These are phyloP conservation scores for Panicum miliaceum DNA, from an alignment of 176 grass and related monocot species.

Conservation along the genomic window DNA sequence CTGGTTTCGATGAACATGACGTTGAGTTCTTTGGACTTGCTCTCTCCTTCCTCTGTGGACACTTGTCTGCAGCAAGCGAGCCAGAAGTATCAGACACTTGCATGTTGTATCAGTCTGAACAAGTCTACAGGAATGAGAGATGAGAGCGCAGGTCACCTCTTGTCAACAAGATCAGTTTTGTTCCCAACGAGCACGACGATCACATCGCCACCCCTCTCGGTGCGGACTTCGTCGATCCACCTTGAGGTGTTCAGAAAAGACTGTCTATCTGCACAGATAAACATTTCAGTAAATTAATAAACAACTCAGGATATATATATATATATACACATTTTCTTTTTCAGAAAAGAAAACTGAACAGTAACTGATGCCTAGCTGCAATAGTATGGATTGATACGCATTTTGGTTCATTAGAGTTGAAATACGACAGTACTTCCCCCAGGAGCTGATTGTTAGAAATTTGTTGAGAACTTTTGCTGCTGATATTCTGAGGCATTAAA, in stretches of 20 bases:
- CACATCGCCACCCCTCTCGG: constrained; percentile 37
- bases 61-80: constrained; percentile 11
- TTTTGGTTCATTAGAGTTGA: background rate
- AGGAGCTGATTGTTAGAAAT: background rate
- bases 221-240: constrained; percentile 41
- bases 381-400: background rate
- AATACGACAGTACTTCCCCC: background rate
- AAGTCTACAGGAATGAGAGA: background rate
- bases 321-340: too few species aligned
- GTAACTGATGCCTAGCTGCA: background rate
- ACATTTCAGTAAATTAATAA: background rate
- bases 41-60: constrained; percentile 39
- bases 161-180: constrained; percentile 42
- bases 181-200: constrained; percentile 37
- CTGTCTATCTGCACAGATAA: constrained; percentile 1
- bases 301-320: background rate
- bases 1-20: constrained; percentile 46
- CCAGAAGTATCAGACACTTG: background rate
- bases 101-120: background rate
- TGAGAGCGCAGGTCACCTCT: background rate
- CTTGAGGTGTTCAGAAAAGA: constrained; percentile 37
- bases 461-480: background rate
- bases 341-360: background rate
- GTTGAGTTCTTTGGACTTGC: constrained; percentile 25
- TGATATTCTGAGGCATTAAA: background rate